Base-by-base conservation (phyloP, 2,329 filamentous ascomycete genomes). In the Nemania serpens region DNA sequence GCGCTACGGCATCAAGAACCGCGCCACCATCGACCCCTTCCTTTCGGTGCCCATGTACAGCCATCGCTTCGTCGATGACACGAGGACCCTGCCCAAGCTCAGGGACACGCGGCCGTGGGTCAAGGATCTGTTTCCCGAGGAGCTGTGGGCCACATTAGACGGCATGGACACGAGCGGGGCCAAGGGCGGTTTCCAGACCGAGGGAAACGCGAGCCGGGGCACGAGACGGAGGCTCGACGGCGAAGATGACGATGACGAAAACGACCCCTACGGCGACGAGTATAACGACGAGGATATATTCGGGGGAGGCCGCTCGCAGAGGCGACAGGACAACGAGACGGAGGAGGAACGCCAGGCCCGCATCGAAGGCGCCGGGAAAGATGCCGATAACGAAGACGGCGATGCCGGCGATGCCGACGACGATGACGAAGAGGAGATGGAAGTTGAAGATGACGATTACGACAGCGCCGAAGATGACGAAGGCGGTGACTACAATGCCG, bases 401-500 rank as follows among this genome's bases (percentile, higher is more conserved):
- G 76, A 74, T 12, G 74, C 73, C 36, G 70, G 67, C 15, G 77
- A 77, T 2, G 70, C 70, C 9, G 74, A 76, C 46, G 78, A 82
- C 1, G 82, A 82, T 6, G 82, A 82, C 6, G 75, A 80, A 17
- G 82, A 82, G 36, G 79, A 75, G 42, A 73, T 74, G 60, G 66
- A 73, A 50, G 74, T 75, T 5, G 75, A 78, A 43, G 75, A 76
- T 25, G 81, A 83, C 29, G 82, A 84, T 20, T 82, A 84, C 51
- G 80, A 66, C 6, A 63, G 75, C 9, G 75, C 72, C 36, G 77
- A 87, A 49, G 84, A 87, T 57, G 83, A 86, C 59, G 82, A 84
- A 50, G 84, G 82, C 1, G 84, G 84, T 7, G 84, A 87, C 62
- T 87, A 87, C 69, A 81, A 87, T 46, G 84, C 84, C 2, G 84